These are phyloP conservation scores for Fusarium newnesense DNA, from an alignment of 2,329 filamentous ascomycete species.

Conservation along the genomic window DNA sequence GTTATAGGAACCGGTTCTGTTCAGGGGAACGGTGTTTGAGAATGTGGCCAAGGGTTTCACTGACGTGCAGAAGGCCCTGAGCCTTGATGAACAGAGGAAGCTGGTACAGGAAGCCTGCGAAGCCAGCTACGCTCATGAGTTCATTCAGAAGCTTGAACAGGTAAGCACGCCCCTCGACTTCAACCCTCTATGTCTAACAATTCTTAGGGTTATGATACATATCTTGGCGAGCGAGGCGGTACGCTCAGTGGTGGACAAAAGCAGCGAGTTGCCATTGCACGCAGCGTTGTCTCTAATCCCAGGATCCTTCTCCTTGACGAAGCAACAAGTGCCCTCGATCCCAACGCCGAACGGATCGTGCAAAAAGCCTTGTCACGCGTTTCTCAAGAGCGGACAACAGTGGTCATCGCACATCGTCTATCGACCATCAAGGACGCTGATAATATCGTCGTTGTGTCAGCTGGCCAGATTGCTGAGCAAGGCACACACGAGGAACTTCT, in stretches of 20 bases:
- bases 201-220: conserved; percentile 34
- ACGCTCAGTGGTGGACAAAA: conserved; percentile 65
- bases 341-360: conserved; percentile 56
- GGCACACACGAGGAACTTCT: conserved; percentile 38
- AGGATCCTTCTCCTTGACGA: conserved; percentile 72
- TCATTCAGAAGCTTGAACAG: conserved; percentile 34
- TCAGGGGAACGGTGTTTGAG: conserved; percentile 44
- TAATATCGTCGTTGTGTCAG: conserved; percentile 41
- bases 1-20: conserved; percentile 39
- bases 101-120: conserved; percentile 33
- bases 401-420: conserved; percentile 69
- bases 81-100: background rate
- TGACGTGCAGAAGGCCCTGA: conserved; percentile 10
- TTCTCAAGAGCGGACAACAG: conserved; percentile 65
- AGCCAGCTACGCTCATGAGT: conserved; percentile 38
- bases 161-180: background rate
- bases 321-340: conserved; percentile 66
- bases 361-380: conserved; percentile 63
- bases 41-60: conserved; percentile 41
- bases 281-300: conserved; percentile 69
- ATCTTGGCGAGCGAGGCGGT: conserved; percentile 38
- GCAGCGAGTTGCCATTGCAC: conserved; percentile 71
- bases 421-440: conserved; percentile 43
- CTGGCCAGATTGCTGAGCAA: conserved; percentile 35
- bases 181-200: background rate